Evolutionary conservation across 2,329 filamentous ascomycete genomes (phyloP).

Genomic region (Xylaria hypoxylon): DNA sequence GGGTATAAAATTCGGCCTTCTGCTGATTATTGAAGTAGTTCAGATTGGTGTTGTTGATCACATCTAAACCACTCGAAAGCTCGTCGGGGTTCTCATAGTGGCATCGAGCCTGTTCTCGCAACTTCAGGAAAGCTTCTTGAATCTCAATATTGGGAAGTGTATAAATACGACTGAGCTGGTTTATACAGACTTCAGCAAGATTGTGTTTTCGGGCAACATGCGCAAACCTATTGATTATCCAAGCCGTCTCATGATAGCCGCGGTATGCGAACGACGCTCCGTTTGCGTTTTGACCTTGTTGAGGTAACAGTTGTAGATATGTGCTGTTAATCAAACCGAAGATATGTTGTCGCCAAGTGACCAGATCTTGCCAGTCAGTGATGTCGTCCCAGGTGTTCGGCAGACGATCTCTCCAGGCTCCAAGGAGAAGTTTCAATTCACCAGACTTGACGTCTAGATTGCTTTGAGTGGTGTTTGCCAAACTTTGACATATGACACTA

Average conservation of each 20-base stretch:
- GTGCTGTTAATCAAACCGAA: constrained; percentile 97
- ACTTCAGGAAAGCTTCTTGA: constrained; percentile 96
- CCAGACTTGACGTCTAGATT: constrained; percentile 96
- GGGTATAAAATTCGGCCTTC: constrained; percentile 98
- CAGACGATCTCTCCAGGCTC: constrained; percentile 93
- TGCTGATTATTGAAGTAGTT: constrained; percentile 97
- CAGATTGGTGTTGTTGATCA: constrained; percentile 99
- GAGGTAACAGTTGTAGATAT: constrained; percentile 86
- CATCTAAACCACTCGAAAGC: constrained; percentile 90
- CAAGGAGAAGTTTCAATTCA: constrained; percentile 92
- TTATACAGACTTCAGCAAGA: constrained; percentile 96
- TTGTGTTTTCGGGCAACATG: constrained; percentile 98
- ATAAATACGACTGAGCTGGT: constrained; percentile 96
- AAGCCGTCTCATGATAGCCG: constrained; percentile 97
- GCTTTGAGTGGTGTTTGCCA: constrained; percentile 82
- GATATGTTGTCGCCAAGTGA: constrained; percentile 99
- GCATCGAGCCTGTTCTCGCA: constrained; percentile 98
- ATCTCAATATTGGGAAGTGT: constrained; percentile 99
- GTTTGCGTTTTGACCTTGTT: constrained; percentile 81
- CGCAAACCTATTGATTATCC: constrained; percentile 99
- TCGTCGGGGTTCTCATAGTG: constrained; percentile 97
- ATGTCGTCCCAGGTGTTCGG: constrained; percentile 99
- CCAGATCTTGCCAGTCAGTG: constrained; percentile 97
- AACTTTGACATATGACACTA: constrained; percentile 92
- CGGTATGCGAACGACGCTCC: constrained; percentile 96